These are phyloP conservation scores for Penicillium steckii DNA, from an alignment of 495 filamentous ascomycete genomes.

Conservation along the genomic window DNA sequence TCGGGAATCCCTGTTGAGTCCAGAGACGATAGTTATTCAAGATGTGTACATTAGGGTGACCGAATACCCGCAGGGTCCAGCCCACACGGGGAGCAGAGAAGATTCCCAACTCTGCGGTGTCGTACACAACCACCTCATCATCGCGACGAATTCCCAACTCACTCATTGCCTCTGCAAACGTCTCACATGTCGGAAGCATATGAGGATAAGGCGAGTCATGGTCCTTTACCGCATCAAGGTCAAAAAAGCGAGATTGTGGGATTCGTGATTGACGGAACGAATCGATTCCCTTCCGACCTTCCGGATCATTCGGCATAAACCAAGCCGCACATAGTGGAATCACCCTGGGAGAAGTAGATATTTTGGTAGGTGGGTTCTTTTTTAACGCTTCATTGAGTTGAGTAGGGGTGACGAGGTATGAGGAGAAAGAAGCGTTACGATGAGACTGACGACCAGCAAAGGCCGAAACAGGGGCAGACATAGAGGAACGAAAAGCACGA, in stretches of 20 bases:
- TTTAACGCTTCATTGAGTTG: conserved; percentile 78
- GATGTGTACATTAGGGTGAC: conserved; percentile 85
- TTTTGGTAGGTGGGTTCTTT: conserved; percentile 69
- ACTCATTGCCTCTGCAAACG: conserved; percentile 86
- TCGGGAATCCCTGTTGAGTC: conserved; percentile 77
- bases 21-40: conserved; percentile 93
- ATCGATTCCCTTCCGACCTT: conserved; percentile 70
- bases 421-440: conserved; percentile 59
- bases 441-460: background rate
- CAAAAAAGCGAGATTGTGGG: conserved; percentile 90
- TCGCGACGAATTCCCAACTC: conserved; percentile 79
- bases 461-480: conserved; percentile 28
- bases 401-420: conserved; percentile 80
- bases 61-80: conserved; percentile 90
- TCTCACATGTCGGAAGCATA: conserved; percentile 83
- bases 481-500: conserved; percentile 34
- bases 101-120: conserved; percentile 82
- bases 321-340: conserved; percentile 89
- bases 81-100: conserved; percentile 91
- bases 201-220: conserved; percentile 86
- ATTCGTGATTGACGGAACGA: conserved; percentile 77
- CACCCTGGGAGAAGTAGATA: conserved; percentile 73
- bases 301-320: conserved; percentile 89
- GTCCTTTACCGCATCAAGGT: conserved; percentile 88
- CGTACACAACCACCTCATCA: conserved; percentile 91